Conservation (phyloP, 805 yeast species). For the Myxozyma udenii region DNA sequence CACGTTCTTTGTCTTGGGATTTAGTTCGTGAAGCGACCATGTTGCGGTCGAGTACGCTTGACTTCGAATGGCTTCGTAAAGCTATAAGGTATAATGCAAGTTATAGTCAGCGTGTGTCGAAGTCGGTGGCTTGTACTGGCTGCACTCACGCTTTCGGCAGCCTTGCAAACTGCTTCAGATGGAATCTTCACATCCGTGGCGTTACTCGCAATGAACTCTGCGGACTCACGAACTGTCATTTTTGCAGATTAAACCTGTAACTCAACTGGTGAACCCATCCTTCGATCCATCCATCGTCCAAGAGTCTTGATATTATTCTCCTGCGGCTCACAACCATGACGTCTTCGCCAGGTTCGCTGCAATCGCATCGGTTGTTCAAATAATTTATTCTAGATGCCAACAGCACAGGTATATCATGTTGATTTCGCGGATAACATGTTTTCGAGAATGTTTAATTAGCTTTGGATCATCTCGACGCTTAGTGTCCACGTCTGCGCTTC, state of each 20-base stretch:
- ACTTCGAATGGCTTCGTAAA: conserved; percentile 34
- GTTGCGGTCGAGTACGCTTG: conserved; percentile 37
- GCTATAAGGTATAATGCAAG: conserved; percentile 4
- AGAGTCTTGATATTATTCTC: too few relatives aligned
- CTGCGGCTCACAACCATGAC: too few relatives aligned
- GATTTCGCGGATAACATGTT: too few relatives aligned
- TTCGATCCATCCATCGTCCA: too few relatives aligned
- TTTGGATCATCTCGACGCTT: too few relatives aligned
- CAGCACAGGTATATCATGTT: too few relatives aligned
- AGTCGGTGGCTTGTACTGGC: background rate
- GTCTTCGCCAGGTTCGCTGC: too few relatives aligned
- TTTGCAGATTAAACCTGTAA: background rate
- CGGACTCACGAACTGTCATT: conserved; percentile 33
- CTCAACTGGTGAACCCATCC: background rate
- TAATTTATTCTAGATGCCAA: too few relatives aligned
- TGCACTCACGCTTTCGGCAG: conserved; percentile 33
- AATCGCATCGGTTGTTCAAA: too few relatives aligned
- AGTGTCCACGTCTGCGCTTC: background rate
- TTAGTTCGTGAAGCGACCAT: conserved; percentile 42
- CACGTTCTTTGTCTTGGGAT: conserved; percentile 32
- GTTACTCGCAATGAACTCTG: conserved; percentile 34
- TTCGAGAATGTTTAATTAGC: too few relatives aligned
- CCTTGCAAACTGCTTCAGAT: conserved; percentile 33
- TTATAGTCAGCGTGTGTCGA: background rate
- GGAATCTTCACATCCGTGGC: conserved; percentile 38